Evolutionary conservation across 202 grass and related monocot genomes (phyloP), one percentile per base, ranked within the genome.

Genomic region (Saccharum hybrid): DNA sequence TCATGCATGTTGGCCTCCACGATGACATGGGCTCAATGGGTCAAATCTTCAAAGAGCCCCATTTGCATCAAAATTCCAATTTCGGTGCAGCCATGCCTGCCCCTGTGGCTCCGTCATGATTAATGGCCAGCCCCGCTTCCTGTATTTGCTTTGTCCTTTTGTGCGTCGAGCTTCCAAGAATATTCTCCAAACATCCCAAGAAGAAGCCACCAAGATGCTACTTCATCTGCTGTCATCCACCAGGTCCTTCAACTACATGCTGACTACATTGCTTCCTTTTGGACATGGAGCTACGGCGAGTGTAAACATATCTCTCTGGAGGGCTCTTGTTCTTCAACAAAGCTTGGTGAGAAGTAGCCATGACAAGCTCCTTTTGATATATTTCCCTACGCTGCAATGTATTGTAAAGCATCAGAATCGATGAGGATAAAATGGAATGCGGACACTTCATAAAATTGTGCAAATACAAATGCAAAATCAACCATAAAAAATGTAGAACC

Each of bases 301-400:
- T 92, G 80, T 99, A 99, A 69, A 91, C 90, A 46, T 85, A 92
- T 82, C 93, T 94, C 76, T 99, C 95, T 21, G 90, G 93, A 61
- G 88, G 91, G 67, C 74, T 82, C 78, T 99, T 94, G 71, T 94
- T 96, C 88, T 94, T 94, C 63, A 72, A 87, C 15, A 89, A 66
- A 68, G 85, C 82, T 84, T 96, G 86, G 77, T 90, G 82, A 86
- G 85, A 91, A 13, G 74, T 91, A 13, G 71, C 88, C 83, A 76
- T 88, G 66, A 80, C 86, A 61, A 88, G 56, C 69, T 92, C 86
- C 76, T 90, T 89, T 59, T 86, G 85, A 73, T 84, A 90, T 28
- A 82, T 60, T 56, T 90, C 89, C 49, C 52, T 89, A 59, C 79
- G 86, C 82, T 89, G 75, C 70, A 90, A 82, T 37, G 57, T 36